phyloP scores from a whole-genome alignment of 2,329 filamentous ascomycete species.

The Chrysosphaeria jannelii region DNA sequence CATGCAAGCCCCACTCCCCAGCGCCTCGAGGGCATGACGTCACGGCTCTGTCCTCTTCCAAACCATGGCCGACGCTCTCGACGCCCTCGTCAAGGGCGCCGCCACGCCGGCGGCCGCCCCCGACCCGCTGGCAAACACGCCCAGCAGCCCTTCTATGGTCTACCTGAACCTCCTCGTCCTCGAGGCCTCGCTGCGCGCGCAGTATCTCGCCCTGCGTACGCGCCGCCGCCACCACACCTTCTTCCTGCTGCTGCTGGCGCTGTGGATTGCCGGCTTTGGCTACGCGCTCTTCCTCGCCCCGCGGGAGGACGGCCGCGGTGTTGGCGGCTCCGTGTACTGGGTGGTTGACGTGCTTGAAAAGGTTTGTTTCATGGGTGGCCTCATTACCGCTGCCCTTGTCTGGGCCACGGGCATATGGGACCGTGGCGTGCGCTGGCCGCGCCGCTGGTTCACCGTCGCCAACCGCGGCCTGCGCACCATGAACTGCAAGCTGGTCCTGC shows the following conservation, averaged over 20 bases:
- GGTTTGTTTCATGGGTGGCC: constrained; percentile 68
- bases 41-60: no score
- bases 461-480: constrained; percentile 75
- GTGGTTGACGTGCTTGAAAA: constrained; percentile 73
- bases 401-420: constrained; percentile 96
- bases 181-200: constrained; percentile 72
- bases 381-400: constrained; percentile 61
- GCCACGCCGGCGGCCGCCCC: constrained; percentile 15
- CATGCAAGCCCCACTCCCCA: no score
- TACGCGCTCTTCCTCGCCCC: constrained; percentile 86
- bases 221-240: constrained; percentile 79
- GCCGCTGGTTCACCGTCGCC: constrained; percentile 65
- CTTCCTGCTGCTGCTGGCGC: constrained; percentile 48
- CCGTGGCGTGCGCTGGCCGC: constrained; percentile 74
- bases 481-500: constrained; percentile 87
- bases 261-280: constrained; percentile 62
- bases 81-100: constrained; percentile 69
- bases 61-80: constrained; percentile 19
- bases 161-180: constrained; percentile 95
- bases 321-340: constrained; percentile 91
- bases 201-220: constrained; percentile 72
- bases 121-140: constrained; percentile 53
- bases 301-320: constrained; percentile 72
- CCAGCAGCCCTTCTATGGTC: constrained; percentile 82
- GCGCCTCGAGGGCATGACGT: no score